phyloP scores from a whole-genome alignment of 805 yeast species.

The Barnettozyma wickerhamii region DNA sequence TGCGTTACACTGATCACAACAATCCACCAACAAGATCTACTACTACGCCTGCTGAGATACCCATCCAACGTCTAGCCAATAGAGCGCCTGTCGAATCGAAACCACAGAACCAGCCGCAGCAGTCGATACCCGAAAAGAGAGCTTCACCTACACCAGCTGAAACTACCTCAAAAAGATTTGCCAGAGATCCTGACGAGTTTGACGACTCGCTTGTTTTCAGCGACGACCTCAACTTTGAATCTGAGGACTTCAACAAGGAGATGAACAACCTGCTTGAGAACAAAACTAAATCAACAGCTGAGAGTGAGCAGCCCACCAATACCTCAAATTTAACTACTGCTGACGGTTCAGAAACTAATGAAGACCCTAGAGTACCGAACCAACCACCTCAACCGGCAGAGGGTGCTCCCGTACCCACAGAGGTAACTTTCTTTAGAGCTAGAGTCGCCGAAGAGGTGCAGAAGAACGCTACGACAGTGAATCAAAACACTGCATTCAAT shows the following conservation, averaged over 20 bases:
- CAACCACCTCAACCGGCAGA: slow-evolving; percentile 5
- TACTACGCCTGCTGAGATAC: slow-evolving; percentile 11
- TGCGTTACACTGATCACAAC: slow-evolving; percentile 27
- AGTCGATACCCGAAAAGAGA: slow-evolving; percentile 19
- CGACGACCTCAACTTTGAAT: slow-evolving; percentile 40
- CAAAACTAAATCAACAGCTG: slow-evolving; percentile 15
- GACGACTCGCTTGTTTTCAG: slow-evolving; percentile 54
- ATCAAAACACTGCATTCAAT: slow-evolving; percentile 38
- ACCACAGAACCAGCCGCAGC: slow-evolving; percentile 3
- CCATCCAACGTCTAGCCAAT: neutral
- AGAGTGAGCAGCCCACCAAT: slow-evolving; percentile 10
- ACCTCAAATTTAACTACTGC: neutral
- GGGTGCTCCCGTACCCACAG: slow-evolving; percentile 8
- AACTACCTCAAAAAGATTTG: slow-evolving; percentile 2
- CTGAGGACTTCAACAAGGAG: slow-evolving; percentile 30
- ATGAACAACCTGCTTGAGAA: slow-evolving; percentile 18
- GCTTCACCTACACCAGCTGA: neutral
- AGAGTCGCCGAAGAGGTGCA: slow-evolving; percentile 57
- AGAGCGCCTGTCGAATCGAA: neutral
- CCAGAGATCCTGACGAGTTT: slow-evolving; percentile 30
- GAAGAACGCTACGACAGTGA: slow-evolving; percentile 33
- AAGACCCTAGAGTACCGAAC: slow-evolving; percentile 11
- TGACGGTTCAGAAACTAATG: slow-evolving; percentile 7
- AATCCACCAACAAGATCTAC: slow-evolving; percentile 13
- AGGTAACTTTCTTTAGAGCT: slow-evolving; percentile 55